These are phyloP conservation scores for Baorangia bicolor DNA, from an alignment of 768 basidiomycete species.

Conservation along the genomic window DNA sequence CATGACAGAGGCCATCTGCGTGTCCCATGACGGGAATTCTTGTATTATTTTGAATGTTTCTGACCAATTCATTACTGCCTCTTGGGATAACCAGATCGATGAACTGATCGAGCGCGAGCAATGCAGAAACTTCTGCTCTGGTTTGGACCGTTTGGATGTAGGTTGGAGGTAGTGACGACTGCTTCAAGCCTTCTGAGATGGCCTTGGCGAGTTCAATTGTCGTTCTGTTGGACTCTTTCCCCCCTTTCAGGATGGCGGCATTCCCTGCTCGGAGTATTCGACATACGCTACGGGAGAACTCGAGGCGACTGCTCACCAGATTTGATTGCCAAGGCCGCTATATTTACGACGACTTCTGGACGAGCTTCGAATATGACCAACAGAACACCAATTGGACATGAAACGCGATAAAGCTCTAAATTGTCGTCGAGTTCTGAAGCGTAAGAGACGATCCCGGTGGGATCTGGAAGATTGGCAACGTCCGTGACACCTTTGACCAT, in stretches of 20 bases:
- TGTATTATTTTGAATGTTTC: conserved; percentile 84
- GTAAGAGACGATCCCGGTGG: conserved; percentile 83
- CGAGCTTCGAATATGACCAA: conserved; percentile 97
- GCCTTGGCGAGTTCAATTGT: conserved; percentile 72
- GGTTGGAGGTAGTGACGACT: conserved; percentile 68
- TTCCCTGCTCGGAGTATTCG: conserved; percentile 59
- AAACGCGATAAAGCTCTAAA: conserved; percentile 88
- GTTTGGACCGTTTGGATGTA: conserved; percentile 94
- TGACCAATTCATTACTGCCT: conserved; percentile 89
- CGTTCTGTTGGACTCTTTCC: conserved; percentile 90
- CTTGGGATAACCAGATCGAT: conserved; percentile 97
- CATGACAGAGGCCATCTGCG: conserved; percentile 91
- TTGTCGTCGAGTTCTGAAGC: conserved; percentile 86
- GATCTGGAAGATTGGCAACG: conserved; percentile 83
- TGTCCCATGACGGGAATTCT: conserved; percentile 99
- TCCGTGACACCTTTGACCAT: conserved; percentile 91
- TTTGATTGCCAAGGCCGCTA: conserved; percentile 93
- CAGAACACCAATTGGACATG: conserved; percentile 95
- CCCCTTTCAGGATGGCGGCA: conserved; percentile 95
- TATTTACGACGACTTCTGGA: conserved; percentile 97
- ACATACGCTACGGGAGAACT: background rate
- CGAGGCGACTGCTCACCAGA: conserved; percentile 59
- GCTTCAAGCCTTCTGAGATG: conserved; percentile 74
- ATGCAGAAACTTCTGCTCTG: conserved; percentile 82
- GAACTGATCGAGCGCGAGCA: conserved; percentile 84